phyloP scores from a whole-genome alignment of 179 eudicot genomes.

The Carnegiea gigantea region DNA sequence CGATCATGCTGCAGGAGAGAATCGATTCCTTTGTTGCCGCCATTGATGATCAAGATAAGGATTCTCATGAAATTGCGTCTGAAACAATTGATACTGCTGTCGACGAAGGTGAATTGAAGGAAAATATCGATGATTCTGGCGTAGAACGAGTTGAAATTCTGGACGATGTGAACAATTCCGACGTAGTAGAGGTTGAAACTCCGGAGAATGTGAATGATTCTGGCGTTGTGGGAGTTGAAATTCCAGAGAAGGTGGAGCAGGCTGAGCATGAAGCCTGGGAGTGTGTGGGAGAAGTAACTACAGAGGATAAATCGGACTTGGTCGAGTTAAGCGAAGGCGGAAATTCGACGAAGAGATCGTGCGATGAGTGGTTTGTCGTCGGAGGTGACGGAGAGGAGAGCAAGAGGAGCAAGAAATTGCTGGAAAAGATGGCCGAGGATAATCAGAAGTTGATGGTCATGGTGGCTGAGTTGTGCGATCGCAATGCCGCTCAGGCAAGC shows the following conservation, averaged over 20 bases:
- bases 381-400: background rate
- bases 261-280: conserved; percentile 8
- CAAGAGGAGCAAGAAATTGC: conserved; percentile 17
- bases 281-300: conserved; percentile 11
- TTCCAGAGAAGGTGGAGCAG: background rate
- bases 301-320: background rate
- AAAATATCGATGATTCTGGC: no score
- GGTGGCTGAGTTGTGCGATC: conserved; percentile 48
- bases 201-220: background rate
- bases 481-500: conserved; percentile 41
- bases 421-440: conserved; percentile 52
- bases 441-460: conserved; percentile 53
- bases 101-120: no score
- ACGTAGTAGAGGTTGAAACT: background rate
- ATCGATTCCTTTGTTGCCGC: conserved; percentile 40
- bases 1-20: conserved; percentile 55
- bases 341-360: background rate
- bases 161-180: background rate
- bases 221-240: background rate
- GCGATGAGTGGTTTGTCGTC: conserved; percentile 20
- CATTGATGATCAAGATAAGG: background rate
- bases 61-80: background rate
- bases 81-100: background rate
- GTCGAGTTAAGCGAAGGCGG: background rate
- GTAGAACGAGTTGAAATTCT: background rate